Percentiles rank a stretch among this genome's conserved stretches.
phyloP scores from a whole-genome alignment of 345 rosid species.

The Stellera chamaejasme region DNA sequence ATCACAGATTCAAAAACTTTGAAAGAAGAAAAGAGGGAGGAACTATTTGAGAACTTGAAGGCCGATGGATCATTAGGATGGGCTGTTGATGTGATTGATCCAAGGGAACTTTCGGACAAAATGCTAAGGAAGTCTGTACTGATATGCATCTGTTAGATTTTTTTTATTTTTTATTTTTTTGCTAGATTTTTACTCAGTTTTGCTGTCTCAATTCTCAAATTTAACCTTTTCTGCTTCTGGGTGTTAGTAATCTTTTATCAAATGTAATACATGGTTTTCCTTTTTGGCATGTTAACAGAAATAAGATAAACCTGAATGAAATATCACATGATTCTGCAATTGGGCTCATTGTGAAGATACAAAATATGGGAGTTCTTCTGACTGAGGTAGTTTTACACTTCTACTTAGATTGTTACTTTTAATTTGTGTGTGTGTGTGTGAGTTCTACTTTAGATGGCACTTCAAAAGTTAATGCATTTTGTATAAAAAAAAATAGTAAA shows the following conservation, averaged over 20 bases:
- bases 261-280: slow-evolving; percentile 5
- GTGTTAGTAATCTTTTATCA: too few species aligned
- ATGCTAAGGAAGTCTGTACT: slow-evolving; percentile 74
- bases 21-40: slow-evolving; percentile 92
- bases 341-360: slow-evolving; percentile 61
- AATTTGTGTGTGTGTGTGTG: too few species aligned
- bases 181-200: too few species aligned
- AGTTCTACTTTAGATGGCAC: too few species aligned
- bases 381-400: slow-evolving; percentile 51
- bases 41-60: slow-evolving; percentile 63
- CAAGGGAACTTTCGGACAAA: slow-evolving; percentile 82
- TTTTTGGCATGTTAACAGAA: slow-evolving; percentile 31
- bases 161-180: not conserved
- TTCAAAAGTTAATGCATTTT: too few species aligned
- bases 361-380: slow-evolving; percentile 70
- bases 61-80: slow-evolving; percentile 74
- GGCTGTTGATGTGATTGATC: slow-evolving; percentile 96
- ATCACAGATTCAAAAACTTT: slow-evolving; percentile 82
- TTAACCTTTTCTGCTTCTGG: too few species aligned
- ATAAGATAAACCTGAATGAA: slow-evolving; percentile 77
- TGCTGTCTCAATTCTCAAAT: too few species aligned
- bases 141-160: not conserved
- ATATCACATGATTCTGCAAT: slow-evolving; percentile 93
- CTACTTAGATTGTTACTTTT: too few species aligned
- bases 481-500: too few species aligned